Evolutionary conservation across 768 basidiomycete species (phyloP).

Genomic region (Nidularia pulvinata): DNA sequence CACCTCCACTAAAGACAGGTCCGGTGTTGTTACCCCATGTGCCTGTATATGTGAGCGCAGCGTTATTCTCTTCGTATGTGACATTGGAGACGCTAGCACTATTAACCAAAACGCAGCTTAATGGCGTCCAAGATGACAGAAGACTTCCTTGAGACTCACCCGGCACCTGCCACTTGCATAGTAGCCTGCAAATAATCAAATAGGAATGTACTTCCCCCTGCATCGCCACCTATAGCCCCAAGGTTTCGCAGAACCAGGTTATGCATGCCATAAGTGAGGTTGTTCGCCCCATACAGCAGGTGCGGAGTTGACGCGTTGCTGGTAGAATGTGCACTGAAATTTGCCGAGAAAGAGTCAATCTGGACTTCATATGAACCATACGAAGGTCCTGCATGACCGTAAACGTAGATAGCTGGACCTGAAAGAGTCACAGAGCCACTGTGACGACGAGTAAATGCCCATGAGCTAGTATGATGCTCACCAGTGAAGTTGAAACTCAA

Average conservation of each 20-base stretch:
- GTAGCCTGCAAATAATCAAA: conserved; percentile 40
- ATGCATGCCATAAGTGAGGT: conserved; percentile 36
- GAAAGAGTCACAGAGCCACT: neutral
- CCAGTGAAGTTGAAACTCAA: conserved; percentile 43
- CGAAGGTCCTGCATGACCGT: conserved; percentile 36
- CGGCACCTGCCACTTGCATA: conserved; percentile 40
- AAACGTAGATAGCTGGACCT: conserved; percentile 43
- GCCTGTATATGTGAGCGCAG: conserved; percentile 34
- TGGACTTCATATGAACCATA: conserved; percentile 40
- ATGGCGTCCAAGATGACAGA: too few species aligned
- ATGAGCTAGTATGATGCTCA: conserved; percentile 8
- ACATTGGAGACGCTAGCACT: conserved; percentile 39
- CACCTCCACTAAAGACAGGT: conserved; percentile 43
- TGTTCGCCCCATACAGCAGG: conserved; percentile 29
- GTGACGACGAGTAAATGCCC: neutral
- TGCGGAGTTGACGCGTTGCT: conserved; percentile 25
- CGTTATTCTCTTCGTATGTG: conserved; percentile 37
- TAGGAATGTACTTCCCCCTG: conserved; percentile 32
- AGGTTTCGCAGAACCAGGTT: conserved; percentile 36
- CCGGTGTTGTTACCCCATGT: conserved; percentile 41
- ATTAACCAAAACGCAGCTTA: too few species aligned
- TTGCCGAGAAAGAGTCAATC: conserved; percentile 26
- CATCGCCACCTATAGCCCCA: conserved; percentile 30
- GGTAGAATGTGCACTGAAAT: conserved; percentile 26
- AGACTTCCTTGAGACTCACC: conserved; percentile 20